These are phyloP conservation scores for Sporisorium exsertum DNA, from an alignment of 1,284 basidiomycete species.

Conservation along the genomic window DNA sequence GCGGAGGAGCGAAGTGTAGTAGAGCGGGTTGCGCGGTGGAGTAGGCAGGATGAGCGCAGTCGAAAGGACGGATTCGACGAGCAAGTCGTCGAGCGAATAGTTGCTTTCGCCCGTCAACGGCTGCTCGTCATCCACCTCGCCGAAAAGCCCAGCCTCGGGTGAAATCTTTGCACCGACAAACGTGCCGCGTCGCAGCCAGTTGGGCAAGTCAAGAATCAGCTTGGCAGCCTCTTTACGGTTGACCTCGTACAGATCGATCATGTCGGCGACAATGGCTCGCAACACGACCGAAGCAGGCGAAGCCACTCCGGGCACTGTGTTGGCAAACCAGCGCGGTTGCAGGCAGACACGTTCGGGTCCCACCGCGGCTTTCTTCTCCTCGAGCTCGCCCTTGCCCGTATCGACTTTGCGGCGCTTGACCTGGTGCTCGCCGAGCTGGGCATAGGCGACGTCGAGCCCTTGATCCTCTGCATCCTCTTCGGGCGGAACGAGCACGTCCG, in stretches of 20 bases:
- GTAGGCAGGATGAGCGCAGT: constrained; percentile 82
- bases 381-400: constrained; percentile 60
- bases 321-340: constrained; percentile 61
- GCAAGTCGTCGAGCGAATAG: constrained; percentile 63
- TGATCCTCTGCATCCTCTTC: constrained; percentile 54
- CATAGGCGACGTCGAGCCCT: constrained; percentile 57
- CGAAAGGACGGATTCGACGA: constrained; percentile 77
- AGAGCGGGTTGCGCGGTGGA: constrained; percentile 79
- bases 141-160: constrained; percentile 57
- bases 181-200: constrained; percentile 84
- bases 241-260: constrained; percentile 90
- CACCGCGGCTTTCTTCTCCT: constrained; percentile 54
- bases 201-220: constrained; percentile 85
- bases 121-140: constrained; percentile 48
- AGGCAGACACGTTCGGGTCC: constrained; percentile 51
- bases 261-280: constrained; percentile 82
- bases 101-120: constrained; percentile 63
- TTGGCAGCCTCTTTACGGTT: constrained; percentile 95
- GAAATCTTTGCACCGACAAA: constrained; percentile 70
- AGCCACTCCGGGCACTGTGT: constrained; percentile 77
- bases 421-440: constrained; percentile 38
- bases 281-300: constrained; percentile 83
- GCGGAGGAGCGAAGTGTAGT: constrained; percentile 88
- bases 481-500: constrained; percentile 61
- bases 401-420: constrained; percentile 42